Base-by-base conservation (phyloP, 1,139 yeast genomes). In the Candida glucosophila region DNA sequence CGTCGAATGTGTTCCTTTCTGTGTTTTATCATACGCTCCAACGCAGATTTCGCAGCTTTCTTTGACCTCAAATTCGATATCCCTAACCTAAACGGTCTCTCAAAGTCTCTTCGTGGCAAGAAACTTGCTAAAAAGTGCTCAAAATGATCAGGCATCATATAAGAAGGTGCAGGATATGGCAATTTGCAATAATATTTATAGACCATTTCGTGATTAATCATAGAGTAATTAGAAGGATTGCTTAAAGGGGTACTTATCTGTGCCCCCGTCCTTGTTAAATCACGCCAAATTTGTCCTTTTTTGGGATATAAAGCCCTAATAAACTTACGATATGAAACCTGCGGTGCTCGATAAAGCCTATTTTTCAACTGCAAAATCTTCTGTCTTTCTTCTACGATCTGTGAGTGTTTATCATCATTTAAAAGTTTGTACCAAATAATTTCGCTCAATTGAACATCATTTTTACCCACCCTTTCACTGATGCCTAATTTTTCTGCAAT, bases 241-340 rank as follows among this genome's bases (percentile, higher is more conserved):
- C 19, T 19, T 6, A 27, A 23, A 16, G 35, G 24, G 23, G 10
- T 15, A 3, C 18, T 22, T 5, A 12, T 7, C 6, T 14, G 15
- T 6, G 18, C 7, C 11, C 14, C 23, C 8, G 22, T n/a, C 18
- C 17, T 18, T 10, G 22, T 27, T 18, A 40, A 35, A 12, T 22
- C 26, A 9, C 33, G 29, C 16, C 18, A 29, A 15, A 32, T 32
- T 32, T 11, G 31, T 16, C 6, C 33, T 34, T 20, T 21, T 25
- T 37, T 19, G 1, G 70, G 68, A 32, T 64, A 65, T 17, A 67
- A 35, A n/a, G 43, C 41, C 23, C 48, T 39, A 9, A 63, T 29
- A 27, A 67, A 62, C 11, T 36, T 36, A 28, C 22, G 23, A 19
- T 32, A 32, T n/a, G 20, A 15, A 5, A 22, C 23, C 16, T 37